Base-by-base conservation (phyloP, 257 asterid species). In the Mentha longifolia region DNA sequence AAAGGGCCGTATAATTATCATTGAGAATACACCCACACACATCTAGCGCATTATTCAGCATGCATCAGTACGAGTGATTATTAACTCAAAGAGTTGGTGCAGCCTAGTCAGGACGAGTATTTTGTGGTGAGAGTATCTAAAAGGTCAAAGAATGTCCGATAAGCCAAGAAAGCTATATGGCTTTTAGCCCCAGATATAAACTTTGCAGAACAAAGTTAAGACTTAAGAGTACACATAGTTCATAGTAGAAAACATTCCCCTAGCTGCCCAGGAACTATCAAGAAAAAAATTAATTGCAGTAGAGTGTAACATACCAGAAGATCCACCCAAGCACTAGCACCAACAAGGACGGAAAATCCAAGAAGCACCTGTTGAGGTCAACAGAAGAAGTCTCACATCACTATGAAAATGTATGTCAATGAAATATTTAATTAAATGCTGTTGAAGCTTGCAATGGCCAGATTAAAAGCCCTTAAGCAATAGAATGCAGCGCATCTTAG, bases 251-350 rank as follows among this genome's bases (percentile, higher is more conserved):
- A 20, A 16, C 22, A 59, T n/a, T 28, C 45, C 15, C 43, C 19
- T 33, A 73, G 22, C 19, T 30, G 51, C 30, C 63, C 60, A 73
- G 55, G 8, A 47, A 7, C 28, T 46, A 25, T 60, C 55, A 56
- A 55, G 54, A 59, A 71, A 19, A 67, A 61, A 67, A 57, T 22
- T 56, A 33, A 61, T 16, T 3, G 51, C 49, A 68, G 62, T 11
- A 57, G 68, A 22, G 73, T 15, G 58, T 5, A 62, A 75, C 86
- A 1, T 86, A 94, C 98, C 98, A 94, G 82, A 78, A 94, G 91
- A 88, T 94, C 99, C 74, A 89, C 98, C 99, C 99, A 94, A 72
- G 98, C 90, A 78, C 95, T 92, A 79, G 99, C 96, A 66, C 99
- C 99, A 79, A 95, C 98, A 62, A 95, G 98, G 70, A 95, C 90